These are phyloP conservation scores for Pyrenopolyporus hunteri DNA, from an alignment of 495 filamentous ascomycete genomes.

Conservation along the genomic window DNA sequence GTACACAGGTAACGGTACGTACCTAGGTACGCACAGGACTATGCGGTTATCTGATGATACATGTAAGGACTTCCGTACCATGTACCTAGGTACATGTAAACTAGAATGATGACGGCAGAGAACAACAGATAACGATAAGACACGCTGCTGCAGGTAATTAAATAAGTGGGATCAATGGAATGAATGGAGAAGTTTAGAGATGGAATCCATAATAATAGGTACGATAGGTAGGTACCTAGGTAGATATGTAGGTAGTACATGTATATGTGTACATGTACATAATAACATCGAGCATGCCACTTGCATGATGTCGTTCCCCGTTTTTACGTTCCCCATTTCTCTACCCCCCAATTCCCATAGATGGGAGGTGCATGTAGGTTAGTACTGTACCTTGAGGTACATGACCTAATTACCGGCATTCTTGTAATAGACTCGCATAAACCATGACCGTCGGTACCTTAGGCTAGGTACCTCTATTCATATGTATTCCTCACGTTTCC, in stretches of 20 bases:
- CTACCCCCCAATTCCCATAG: no score
- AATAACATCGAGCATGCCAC: conserved; percentile 17
- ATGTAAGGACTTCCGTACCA: no score
- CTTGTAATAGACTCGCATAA: conserved; percentile 21
- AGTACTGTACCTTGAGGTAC: no score
- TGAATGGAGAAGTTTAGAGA: conserved; percentile 15
- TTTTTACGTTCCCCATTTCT: background rate
- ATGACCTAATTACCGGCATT: conserved; percentile 5
- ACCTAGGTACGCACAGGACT: no score
- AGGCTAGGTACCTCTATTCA: no score
- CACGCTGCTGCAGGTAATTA: no score
- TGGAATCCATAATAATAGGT: conserved; percentile 20
- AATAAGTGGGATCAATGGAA: no score
- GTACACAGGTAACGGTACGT: no score
- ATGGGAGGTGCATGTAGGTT: no score
- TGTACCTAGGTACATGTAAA: no score
- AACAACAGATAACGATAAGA: background rate
- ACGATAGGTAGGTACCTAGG: background rate
- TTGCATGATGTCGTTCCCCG: background rate
- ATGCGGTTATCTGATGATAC: no score
- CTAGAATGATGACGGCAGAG: background rate
- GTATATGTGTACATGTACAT: background rate
- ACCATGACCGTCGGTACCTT: conserved; percentile 8
- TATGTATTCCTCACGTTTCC: no score
- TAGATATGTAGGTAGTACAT: background rate